Evolutionary conservation across 1,139 yeast species (phyloP).

Genomic region (Lodderomyces jiufengensis): DNA sequence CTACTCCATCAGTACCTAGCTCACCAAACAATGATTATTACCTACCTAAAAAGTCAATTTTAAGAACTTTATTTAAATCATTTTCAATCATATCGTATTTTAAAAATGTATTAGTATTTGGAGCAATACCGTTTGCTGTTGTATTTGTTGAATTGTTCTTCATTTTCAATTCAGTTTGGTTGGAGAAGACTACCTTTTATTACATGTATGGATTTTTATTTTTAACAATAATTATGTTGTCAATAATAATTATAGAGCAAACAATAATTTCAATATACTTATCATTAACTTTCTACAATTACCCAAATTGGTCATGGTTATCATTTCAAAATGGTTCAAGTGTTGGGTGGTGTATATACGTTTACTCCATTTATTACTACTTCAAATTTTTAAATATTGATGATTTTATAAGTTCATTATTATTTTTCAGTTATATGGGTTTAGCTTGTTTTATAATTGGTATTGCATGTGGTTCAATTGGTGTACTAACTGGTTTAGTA

Average conservation of each 20-base stretch:
- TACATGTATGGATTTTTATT: conserved; percentile 78
- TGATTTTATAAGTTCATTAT: conserved; percentile 65
- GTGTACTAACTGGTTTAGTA: conserved; percentile 59
- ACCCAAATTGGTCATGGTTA: conserved; percentile 83
- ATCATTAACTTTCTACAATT: conserved; percentile 53
- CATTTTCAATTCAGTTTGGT: conserved; percentile 75
- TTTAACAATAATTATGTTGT: conserved; percentile 55
- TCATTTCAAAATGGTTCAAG: conserved; percentile 72
- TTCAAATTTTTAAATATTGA: conserved; percentile 50
- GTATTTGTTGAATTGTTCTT: conserved; percentile 74
- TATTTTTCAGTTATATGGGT: conserved; percentile 71
- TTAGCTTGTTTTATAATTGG: conserved; percentile 63
- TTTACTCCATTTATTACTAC: conserved; percentile 68
- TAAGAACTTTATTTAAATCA: neutral
- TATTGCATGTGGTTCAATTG: conserved; percentile 72
- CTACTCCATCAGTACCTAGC: neutral
- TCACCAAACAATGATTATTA: too few species aligned
- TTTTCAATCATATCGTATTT: conserved; percentile 5
- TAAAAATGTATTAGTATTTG: conserved; percentile 40
- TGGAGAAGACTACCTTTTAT: conserved; percentile 74
- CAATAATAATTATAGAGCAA: conserved; percentile 65
- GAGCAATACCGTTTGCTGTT: conserved; percentile 75
- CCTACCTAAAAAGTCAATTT: neutral
- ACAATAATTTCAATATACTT: conserved; percentile 70
- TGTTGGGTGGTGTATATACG: conserved; percentile 65